Base-by-base conservation (phyloP, 768 basidiomycete species). In the Cytidiella melzeri region DNA sequence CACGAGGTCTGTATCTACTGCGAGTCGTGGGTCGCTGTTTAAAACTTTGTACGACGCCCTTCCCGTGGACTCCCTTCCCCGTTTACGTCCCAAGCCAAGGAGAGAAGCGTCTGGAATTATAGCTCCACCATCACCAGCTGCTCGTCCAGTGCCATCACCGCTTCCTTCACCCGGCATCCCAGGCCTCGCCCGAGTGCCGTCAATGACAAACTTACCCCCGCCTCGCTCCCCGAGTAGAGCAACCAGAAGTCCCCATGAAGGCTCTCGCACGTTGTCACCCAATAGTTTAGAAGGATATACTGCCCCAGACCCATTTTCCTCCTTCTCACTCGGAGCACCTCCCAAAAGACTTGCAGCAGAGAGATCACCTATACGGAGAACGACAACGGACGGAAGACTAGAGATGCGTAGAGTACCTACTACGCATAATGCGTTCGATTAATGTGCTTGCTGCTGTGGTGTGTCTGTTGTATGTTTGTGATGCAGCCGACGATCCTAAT, bases 61-160 rank as follows among this genome's bases (percentile, higher is more conserved):
- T 65, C 65, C 67, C 28, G 56, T 61, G 42, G 67, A 76, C 55
- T 65, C 71, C 3, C 61, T 60, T 47, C 78, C 49, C 55, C 73
- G 53, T 55, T 43, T 81, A 4, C 73, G 77, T 18, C 69, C 77
- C 9, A 69, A 69, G 37, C 42, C 69, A 9, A 62, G 70, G 19
- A 67, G 77, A n/a, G 70, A 73, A 30, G 69, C 74, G 5, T 71
- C 80, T 12, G 90, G 87, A 11, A 68, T 91, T 45, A 80, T 92
- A 51, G 80, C 85, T 0, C 84, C 84, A 12, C 78, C 64, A 3
- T 51, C 47, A 27, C 40, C 52, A 12, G 9, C 9, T 7, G n/a
- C n/a, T n/a, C 45, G 48, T 1, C 55, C 48, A 9, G 12, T 49
- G 12, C 46, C 43, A 34, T 47, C 55, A 15, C 50, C 51, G 9